Conservation (phyloP, 768 basidiomycete genomes). For the Amanita exitialis region DNA sequence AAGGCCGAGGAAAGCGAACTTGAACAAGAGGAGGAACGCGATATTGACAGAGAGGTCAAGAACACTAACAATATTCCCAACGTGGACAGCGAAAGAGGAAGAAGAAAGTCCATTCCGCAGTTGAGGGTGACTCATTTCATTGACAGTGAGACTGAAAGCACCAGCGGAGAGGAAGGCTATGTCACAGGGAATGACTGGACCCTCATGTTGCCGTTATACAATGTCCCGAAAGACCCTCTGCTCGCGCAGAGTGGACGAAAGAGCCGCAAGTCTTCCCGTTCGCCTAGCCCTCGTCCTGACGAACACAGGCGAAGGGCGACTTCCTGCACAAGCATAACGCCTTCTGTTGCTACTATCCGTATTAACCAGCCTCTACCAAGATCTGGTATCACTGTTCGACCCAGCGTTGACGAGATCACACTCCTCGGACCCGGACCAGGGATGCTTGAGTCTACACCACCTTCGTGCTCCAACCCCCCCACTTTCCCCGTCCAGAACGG, state of each 20-base stretch:
- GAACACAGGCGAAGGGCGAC: background rate
- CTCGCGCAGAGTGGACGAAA: background rate
- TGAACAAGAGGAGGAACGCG: background rate
- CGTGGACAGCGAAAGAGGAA: slow-evolving; percentile 1
- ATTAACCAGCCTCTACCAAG: background rate
- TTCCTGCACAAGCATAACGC: background rate
- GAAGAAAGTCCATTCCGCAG: slow-evolving; percentile 1
- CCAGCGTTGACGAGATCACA: background rate
- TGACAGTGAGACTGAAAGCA: background rate
- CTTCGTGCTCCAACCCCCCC: background rate
- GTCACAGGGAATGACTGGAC: slow-evolving; percentile 5
- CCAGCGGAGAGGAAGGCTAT: background rate
- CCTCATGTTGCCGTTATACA: slow-evolving; percentile 1
- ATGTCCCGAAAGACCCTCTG: background rate
- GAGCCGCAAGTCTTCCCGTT: background rate
- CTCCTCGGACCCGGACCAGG: background rate
- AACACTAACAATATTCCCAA: background rate
- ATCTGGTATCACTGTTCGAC: background rate
- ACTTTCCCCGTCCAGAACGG: background rate
- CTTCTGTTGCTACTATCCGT: background rate
- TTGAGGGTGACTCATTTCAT: slow-evolving; percentile 1
- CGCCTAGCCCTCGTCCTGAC: background rate
- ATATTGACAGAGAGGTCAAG: background rate
- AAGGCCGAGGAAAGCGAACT: background rate
- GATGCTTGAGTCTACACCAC: background rate